Evolutionary conservation across 1,139 yeast genomes (phyloP).

Genomic region (Kodamaea plutei): DNA sequence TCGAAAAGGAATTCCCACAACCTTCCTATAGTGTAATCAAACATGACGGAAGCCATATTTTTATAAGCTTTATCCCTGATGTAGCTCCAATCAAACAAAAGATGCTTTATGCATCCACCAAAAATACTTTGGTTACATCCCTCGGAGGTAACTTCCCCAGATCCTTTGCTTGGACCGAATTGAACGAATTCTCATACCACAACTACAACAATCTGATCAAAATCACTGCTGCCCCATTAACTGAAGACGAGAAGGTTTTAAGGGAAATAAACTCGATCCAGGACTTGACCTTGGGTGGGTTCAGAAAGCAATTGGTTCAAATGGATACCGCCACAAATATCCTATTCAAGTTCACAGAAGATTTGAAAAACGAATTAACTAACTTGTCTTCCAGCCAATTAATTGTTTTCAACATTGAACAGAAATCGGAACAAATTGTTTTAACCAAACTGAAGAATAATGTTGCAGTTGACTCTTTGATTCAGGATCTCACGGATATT

Average conservation of each 20-base stretch:
- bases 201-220: constrained; percentile 38
- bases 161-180: constrained; percentile 51
- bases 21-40: constrained; percentile 59
- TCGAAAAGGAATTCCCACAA: constrained; percentile 37
- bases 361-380: constrained; percentile 22
- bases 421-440: constrained; percentile 24
- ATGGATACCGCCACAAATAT: constrained; percentile 26
- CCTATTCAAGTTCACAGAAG: constrained; percentile 26
- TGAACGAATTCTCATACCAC: constrained; percentile 53
- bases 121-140: constrained; percentile 66
- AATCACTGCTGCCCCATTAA: constrained; percentile 45
- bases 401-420: constrained; percentile 32
- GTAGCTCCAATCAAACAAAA: constrained; percentile 75
- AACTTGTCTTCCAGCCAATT: constrained; percentile 15
- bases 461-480: constrained; percentile 20
- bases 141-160: constrained; percentile 62
- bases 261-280: constrained; percentile 41
- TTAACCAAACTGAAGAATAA: constrained; percentile 14
- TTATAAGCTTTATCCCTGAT: constrained; percentile 86
- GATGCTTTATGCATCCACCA: constrained; percentile 92
- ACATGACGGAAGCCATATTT: constrained; percentile 36
- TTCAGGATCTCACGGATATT: constrained; percentile 17
- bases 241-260: constrained; percentile 58
- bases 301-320: constrained; percentile 32
- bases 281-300: constrained; percentile 24